Percentiles rank a stretch among this genome's conserved stretches.
Conservation (phyloP, 2,329 filamentous ascomycete genomes). For the Bipolaris gigantea region DNA sequence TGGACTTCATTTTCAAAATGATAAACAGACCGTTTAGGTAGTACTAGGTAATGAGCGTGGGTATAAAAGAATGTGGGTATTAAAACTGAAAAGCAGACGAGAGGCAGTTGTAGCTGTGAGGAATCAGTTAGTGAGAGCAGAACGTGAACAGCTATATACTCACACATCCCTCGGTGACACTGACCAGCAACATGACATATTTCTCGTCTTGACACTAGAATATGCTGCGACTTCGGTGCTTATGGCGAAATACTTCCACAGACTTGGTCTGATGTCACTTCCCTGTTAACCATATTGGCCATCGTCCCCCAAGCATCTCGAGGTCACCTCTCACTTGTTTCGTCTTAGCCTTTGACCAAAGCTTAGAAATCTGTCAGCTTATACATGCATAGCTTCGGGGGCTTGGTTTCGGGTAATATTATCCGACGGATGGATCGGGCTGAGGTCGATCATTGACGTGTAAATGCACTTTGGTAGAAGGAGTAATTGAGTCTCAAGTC, state of each 20-base stretch:
- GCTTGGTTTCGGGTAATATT: not conserved
- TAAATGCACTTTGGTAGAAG: too few relatives aligned
- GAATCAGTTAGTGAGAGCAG: not conserved
- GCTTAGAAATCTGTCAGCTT: not conserved
- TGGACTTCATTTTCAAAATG: slow-evolving; percentile 1
- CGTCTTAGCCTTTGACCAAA: not conserved
- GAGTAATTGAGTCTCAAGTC: not conserved
- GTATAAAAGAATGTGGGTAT: not conserved
- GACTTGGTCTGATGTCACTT: not conserved
- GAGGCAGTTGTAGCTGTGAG: not conserved
- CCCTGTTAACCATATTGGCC: not conserved
- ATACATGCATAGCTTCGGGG: not conserved
- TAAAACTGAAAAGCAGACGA: not conserved
- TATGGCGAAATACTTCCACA: not conserved
- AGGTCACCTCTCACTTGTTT: not conserved
- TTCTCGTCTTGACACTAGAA: not conserved
- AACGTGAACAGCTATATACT: not conserved
- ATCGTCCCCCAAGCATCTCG: not conserved
- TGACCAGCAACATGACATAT: not conserved
- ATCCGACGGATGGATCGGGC: not conserved
- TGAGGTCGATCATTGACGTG: not conserved
- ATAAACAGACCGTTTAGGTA: not conserved
- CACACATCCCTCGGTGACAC: not conserved
- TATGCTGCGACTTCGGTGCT: not conserved
- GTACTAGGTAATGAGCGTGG: not conserved